Evolutionary conservation across 352 stramenopile species (phyloP), one percentile per base, ranked within the genome.

Genomic region (Pythium biforme): DNA sequence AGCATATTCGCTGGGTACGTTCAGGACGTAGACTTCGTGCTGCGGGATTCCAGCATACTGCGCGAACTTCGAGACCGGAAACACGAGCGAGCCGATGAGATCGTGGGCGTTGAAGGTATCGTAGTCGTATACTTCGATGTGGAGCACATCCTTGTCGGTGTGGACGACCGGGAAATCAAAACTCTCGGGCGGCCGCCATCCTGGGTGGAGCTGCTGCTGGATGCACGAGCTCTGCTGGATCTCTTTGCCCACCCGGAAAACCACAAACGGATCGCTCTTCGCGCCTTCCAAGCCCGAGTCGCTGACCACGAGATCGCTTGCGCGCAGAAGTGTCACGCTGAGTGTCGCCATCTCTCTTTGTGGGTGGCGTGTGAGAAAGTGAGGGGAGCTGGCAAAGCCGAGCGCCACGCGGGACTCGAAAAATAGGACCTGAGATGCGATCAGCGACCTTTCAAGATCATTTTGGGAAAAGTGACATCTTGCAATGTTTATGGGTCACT

Each of bases 201-300:
- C 73, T 0, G 83, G 83, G 52, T 92, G 81, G n/a, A 92, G 72
- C 19, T 72, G 72, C 47, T 82, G 88, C 57, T 78, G 77, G 61
- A 88, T 66, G 59, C 74, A 87, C 11, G 72, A 70, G 55, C 74
- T 92, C 68, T 82, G 77, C 64, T 81, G 73, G 48, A 74, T 73
- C 52, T 77, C 59, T 22, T 73, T 71, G 51, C 74, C 74, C 11
- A 90, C 65, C 14, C 76, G 69, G 52, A 92, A 64, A 10, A 81
- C 71, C 59, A 92, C 79, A 60, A 89, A 92, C 62, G 83, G 83
- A 55, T 92, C 83, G 59, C 81, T 92, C 66, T 86, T 89, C 33
- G 72, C 73, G 53, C 81, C 78, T 22, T 62, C 55, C 43, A 89
- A 54, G 57, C 55, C 79, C 50, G 76, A 89, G 69, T 92, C 83